phyloP scores from a whole-genome alignment of 202 grass and related monocot genomes.

The Saccharum hybrid region DNA sequence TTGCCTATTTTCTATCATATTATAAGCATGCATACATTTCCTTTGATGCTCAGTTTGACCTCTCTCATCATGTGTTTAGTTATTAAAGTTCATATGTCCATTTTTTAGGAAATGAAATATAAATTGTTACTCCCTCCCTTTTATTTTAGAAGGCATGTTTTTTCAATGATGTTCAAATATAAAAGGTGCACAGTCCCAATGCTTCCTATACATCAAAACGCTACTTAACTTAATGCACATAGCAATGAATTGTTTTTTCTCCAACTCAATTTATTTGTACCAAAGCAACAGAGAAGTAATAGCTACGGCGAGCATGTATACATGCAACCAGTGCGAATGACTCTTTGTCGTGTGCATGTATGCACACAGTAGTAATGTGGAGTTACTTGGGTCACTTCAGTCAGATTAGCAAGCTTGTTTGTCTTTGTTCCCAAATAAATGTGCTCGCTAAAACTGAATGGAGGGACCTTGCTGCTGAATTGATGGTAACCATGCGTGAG shows the following conservation, averaged over 20 bases:
- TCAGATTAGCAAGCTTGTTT: too few species aligned
- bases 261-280: background rate
- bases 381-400: too few species aligned
- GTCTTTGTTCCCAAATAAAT: too few species aligned
- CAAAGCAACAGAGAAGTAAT: background rate
- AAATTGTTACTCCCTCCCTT: background rate
- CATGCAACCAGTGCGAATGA: too few species aligned
- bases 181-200: background rate
- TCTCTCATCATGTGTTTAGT: conserved; percentile 7
- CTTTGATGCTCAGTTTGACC: conserved; percentile 6
- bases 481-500: conserved; percentile 12
- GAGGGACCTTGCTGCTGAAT: background rate
- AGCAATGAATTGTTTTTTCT: background rate
- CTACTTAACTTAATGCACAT: background rate
- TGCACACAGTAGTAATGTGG: too few species aligned
- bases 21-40: conserved; percentile 11
- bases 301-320: too few species aligned
- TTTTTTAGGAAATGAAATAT: conserved; percentile 18
- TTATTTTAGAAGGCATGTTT: background rate
- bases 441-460: background rate
- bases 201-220: background rate
- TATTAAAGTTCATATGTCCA: conserved; percentile 7
- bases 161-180: background rate
- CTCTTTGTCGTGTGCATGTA: too few species aligned
- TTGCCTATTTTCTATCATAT: conserved; percentile 2